Percentiles rank a stretch among this genome's conserved stretches.
phyloP scores from a whole-genome alignment of 495 filamentous ascomycete species.

The Bacidia gigantensis region DNA sequence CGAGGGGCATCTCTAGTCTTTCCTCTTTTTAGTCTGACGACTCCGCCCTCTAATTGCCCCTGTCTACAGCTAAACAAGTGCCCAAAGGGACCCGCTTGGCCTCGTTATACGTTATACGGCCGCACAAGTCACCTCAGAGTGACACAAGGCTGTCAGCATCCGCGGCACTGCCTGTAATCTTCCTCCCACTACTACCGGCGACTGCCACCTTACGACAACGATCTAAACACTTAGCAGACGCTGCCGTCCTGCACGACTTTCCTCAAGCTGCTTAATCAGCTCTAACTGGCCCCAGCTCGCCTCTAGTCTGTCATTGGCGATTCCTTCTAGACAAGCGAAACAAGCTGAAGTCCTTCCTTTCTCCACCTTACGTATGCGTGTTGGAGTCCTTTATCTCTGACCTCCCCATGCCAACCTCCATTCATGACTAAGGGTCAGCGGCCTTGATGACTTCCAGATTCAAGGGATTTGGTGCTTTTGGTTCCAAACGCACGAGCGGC shows the following conservation, averaged over 20 bases:
- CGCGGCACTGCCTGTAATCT: background rate
- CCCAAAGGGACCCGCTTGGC: too few relatives aligned
- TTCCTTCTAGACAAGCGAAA: background rate
- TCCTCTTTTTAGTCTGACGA: background rate
- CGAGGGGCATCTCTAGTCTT: background rate
- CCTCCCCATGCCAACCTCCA: background rate
- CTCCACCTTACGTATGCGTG: background rate
- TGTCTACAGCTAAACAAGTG: background rate
- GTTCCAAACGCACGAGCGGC: slow-evolving; percentile 33
- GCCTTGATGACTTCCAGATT: slow-evolving; percentile 41
- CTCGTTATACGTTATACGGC: background rate
- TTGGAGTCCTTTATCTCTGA: slow-evolving; percentile 7
- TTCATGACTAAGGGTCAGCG: slow-evolving; percentile 19
- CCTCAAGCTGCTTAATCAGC: slow-evolving; percentile 1
- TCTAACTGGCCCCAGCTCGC: background rate
- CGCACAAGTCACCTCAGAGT: background rate
- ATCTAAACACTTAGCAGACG: background rate
- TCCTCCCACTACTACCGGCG: background rate
- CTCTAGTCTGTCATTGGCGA: background rate
- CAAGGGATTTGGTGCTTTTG: slow-evolving; percentile 30
- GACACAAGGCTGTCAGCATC: background rate
- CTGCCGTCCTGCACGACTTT: background rate
- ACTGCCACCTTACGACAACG: background rate
- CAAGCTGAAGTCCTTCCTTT: background rate
- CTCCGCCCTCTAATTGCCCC: background rate